Evolutionary conservation across 129 eudicot genomes (phyloP).

Genomic region (Pittosporum tobira): DNA sequence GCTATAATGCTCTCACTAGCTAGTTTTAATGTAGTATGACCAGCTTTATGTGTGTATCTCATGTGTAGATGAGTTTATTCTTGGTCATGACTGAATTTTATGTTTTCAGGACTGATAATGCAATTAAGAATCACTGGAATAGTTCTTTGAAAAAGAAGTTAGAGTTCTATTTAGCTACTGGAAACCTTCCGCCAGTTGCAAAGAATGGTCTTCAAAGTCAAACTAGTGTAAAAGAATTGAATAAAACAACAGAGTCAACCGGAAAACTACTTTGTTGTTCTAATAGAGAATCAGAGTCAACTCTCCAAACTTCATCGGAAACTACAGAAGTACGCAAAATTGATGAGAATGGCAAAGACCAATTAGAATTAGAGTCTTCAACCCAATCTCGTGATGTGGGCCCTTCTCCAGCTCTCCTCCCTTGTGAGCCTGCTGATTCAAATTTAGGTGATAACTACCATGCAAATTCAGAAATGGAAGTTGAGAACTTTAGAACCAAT

Average conservation of each 20-base stretch:
- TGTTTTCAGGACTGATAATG: constrained; percentile 44
- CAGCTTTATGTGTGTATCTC: too few species aligned
- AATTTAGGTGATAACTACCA: constrained; percentile 12
- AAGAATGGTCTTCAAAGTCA: constrained; percentile 27
- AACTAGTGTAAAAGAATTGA: constrained; percentile 18
- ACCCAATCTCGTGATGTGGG: constrained; percentile 39
- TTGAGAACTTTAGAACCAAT: constrained; percentile 25
- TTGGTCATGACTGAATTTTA: not conserved
- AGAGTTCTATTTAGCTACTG: constrained; percentile 47
- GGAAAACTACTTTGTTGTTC: constrained; percentile 10
- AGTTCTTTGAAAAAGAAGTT: constrained; percentile 54
- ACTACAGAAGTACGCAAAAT: constrained; percentile 36
- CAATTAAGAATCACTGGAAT: constrained; percentile 62
- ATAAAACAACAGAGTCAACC: constrained; percentile 12
- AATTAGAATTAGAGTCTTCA: constrained; percentile 38
- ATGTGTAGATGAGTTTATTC: too few species aligned
- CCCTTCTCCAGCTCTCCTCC: too few species aligned
- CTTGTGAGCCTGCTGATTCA: too few species aligned
- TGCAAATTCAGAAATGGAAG: constrained; percentile 13
- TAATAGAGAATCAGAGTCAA: constrained; percentile 42
- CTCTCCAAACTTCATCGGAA: constrained; percentile 37
- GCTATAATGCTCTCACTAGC: not conserved
- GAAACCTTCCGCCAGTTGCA: constrained; percentile 46
- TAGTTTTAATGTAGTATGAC: too few species aligned
- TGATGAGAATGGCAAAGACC: constrained; percentile 33